These are phyloP conservation scores for Paracoccidioides brasiliensis DNA, from an alignment of 2,329 filamentous ascomycete genomes.

Conservation along the genomic window DNA sequence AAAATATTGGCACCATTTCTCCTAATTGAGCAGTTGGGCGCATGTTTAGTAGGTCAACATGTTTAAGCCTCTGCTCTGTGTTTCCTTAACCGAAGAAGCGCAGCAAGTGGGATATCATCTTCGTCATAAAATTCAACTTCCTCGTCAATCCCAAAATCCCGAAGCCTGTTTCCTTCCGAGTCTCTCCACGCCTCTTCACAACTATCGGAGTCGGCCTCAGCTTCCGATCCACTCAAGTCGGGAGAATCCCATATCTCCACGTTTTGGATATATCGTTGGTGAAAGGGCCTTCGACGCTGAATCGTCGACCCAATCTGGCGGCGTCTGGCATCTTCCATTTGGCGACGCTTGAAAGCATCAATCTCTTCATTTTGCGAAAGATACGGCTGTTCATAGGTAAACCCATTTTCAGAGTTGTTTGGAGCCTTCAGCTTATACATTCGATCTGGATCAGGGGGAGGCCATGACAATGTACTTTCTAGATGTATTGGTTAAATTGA, in stretches of 20 bases:
- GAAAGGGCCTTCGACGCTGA: constrained; percentile 30
- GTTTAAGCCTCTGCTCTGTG: neutral
- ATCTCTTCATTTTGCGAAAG: constrained; percentile 26
- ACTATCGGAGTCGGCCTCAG: constrained; percentile 20
- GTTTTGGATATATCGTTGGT: constrained; percentile 23
- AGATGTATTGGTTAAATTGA: neutral
- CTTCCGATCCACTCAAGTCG: constrained; percentile 11
- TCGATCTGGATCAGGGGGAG: constrained; percentile 38
- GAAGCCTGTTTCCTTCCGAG: constrained; percentile 47
- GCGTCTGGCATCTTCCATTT: constrained; percentile 39
- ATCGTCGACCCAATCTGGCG: constrained; percentile 24
- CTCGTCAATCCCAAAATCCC: constrained; percentile 46
- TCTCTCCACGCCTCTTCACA: constrained; percentile 52
- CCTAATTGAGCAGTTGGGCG: neutral
- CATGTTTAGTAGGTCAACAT: neutral
- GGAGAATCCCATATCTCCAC: constrained; percentile 6
- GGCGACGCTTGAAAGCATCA: constrained; percentile 41
- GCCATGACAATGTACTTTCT: constrained; percentile 32
- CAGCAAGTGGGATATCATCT: constrained; percentile 46
- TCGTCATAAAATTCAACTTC: constrained; percentile 48
- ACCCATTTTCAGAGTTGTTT: constrained; percentile 13
- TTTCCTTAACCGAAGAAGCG: constrained; percentile 30
- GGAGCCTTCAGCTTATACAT: constrained; percentile 26
- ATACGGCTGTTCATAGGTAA: constrained; percentile 13
- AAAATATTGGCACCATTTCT: neutral